These are phyloP conservation scores for Haplosporangium sp. DNA, from an alignment of 371 early-diverging fungal genomes.

Conservation along the genomic window DNA sequence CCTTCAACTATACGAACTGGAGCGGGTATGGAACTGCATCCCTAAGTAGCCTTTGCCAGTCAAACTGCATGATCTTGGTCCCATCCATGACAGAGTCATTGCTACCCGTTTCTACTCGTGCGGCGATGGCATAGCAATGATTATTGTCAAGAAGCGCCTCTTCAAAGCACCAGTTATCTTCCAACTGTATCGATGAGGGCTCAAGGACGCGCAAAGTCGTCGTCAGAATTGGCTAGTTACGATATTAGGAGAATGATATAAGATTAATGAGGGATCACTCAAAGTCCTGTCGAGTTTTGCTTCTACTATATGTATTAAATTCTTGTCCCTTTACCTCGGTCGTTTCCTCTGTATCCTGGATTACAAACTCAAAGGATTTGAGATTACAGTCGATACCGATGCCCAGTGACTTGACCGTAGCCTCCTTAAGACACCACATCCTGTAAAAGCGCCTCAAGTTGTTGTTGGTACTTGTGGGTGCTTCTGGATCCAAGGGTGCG, in stretches of 20 bases:
- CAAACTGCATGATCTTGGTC: slow-evolving; percentile 19
- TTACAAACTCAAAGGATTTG: slow-evolving; percentile 33
- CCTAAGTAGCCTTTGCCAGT: slow-evolving; percentile 43
- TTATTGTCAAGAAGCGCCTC: slow-evolving; percentile 41
- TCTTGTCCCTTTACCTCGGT: slow-evolving; percentile 14
- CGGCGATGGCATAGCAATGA: slow-evolving; percentile 52
- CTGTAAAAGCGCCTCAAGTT: slow-evolving; percentile 41
- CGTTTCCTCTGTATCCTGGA: slow-evolving; percentile 27
- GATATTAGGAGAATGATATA: background rate
- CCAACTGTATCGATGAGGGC: slow-evolving; percentile 22
- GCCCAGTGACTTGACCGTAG: slow-evolving; percentile 39
- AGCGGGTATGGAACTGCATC: slow-evolving; percentile 38
- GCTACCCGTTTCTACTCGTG: slow-evolving; percentile 16
- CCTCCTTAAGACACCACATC: slow-evolving; percentile 54
- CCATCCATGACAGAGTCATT: slow-evolving; percentile 28
- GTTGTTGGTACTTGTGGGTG: slow-evolving; percentile 7
- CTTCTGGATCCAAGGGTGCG: slow-evolving; percentile 12
- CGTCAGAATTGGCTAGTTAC: slow-evolving; percentile 28
- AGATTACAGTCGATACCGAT: slow-evolving; percentile 30
- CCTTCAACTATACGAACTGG: no score
- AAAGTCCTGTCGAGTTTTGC: background rate
- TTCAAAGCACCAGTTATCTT: slow-evolving; percentile 44
- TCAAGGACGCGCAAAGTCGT: slow-evolving; percentile 27
- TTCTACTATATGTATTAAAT: background rate
- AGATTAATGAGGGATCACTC: background rate